Evolutionary conservation across 257 asterid genomes (phyloP), one percentile per base, ranked within the genome.

Genomic region (Petunia secreta): DNA sequence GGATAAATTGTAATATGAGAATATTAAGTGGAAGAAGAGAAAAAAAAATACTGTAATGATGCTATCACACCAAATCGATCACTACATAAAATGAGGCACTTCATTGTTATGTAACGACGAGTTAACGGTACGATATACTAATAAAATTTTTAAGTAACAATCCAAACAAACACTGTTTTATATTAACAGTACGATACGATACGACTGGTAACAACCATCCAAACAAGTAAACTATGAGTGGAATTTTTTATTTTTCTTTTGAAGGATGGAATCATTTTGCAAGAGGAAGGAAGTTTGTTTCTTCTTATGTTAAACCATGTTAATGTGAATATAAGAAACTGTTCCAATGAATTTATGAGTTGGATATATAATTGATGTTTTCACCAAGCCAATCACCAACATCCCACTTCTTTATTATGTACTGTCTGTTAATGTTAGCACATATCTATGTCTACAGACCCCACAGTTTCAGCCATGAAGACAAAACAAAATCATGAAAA

Each of bases 341-440:
- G 5, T 66, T 77, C 11, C 40, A 37, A 8, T 57, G 62, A 38
- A 79, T 80, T 65, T 48, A 53, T 54, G 41, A 64, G 64, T 64
- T 50, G 43, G 64, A 25, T 10, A 57, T 40, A 46, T n/a, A 5
- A 58, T 58, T 66, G 38, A 13, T 75, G 74, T n/a, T 63, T 68
- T 60, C 54, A 11, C 13, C 74, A n/a, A 50, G 67, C 15, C 16
- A 69, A 60, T 62, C 62, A 60, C 54, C 62, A 66, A 39, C 74
- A 79, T 15, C 82, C 80, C 68, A 82, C 74, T 54, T 55, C 60
- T 58, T 79, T 81, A 71, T 79, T 81, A 71, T 52, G 78, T 77
- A 68, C 58, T 77, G 78, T 74, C 79, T 43, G 46, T 63, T 85
- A 40, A 76, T 75, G 34, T 50, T 46, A 78, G 39, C 66, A 64